These are phyloP conservation scores for Penicillium expansum DNA, from an alignment of 2,329 filamentous ascomycete species.

Conservation along the genomic window DNA sequence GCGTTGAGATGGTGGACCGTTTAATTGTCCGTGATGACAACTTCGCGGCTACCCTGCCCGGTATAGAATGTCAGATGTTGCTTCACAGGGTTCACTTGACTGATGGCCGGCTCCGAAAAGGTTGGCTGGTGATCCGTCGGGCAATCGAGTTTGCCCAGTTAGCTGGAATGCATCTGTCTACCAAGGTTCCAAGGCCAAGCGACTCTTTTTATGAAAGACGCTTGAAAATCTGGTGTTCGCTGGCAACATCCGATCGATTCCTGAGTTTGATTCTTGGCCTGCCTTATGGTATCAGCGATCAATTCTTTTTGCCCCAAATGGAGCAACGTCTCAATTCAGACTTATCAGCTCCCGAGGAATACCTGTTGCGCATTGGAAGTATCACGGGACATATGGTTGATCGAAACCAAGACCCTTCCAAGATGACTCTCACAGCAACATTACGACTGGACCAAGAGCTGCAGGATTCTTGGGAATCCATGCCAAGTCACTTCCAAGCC, in stretches of 20 bases:
- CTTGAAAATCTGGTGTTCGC: slow-evolving; percentile 40
- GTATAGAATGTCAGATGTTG: slow-evolving; percentile 53
- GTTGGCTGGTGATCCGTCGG: slow-evolving; percentile 53
- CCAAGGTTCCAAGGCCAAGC: slow-evolving; percentile 26
- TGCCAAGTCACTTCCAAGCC: slow-evolving; percentile 35
- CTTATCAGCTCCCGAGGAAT: slow-evolving; percentile 26
- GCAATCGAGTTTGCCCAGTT: slow-evolving; percentile 54
- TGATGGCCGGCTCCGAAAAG: slow-evolving; percentile 54
- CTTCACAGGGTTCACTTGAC: slow-evolving; percentile 54
- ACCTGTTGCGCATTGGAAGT: slow-evolving; percentile 32
- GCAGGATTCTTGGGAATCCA: slow-evolving; percentile 28
- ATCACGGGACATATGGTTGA: slow-evolving; percentile 42
- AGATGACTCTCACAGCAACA: slow-evolving; percentile 40
- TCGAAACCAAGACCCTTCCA: slow-evolving; percentile 39
- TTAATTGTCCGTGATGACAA: slow-evolving; percentile 52
- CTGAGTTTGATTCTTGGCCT: slow-evolving; percentile 55
- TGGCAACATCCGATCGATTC: slow-evolving; percentile 50
- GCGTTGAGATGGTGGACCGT: slow-evolving; percentile 47
- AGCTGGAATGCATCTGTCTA: slow-evolving; percentile 47
- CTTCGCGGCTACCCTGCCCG: slow-evolving; percentile 50
- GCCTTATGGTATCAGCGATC: slow-evolving; percentile 44
- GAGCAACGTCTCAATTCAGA: slow-evolving; percentile 20
- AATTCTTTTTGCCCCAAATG: slow-evolving; percentile 31
- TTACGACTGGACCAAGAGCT: slow-evolving; percentile 45
- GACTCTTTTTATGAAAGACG: slow-evolving; percentile 31